Base-by-base conservation (phyloP, 2,329 filamentous ascomycete genomes). In the Rugonectria rugulosa region DNA sequence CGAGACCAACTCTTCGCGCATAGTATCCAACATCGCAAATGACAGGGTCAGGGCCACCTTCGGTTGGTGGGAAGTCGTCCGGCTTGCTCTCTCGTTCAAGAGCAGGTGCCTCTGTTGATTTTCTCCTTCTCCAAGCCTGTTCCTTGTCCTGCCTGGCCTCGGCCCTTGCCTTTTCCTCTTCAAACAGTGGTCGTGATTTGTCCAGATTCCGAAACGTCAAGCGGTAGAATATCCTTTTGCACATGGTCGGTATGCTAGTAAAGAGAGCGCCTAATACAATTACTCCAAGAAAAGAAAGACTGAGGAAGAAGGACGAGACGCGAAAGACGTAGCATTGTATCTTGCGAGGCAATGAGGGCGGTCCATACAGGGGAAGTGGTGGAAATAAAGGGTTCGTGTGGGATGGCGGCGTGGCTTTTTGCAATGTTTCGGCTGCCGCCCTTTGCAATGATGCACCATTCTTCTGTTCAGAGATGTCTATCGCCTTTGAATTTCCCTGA, bases 1-100 rank as follows among this genome's bases (percentile, higher is more conserved):
- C 92, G 1, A 98, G 81, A 0, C 94, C 94, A 12, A 97, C 92
- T 11, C 93, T 82, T 17, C 91, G 83, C 2, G 94, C 93, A 70
- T 98, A 97, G 70, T 97, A 95, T 3, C 83, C 82, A 17, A 93
- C 85, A 65, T 97, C 90, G 67, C 90, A 91, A 7, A 90, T 75
- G 7, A 97, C 77, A 3, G 85, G 88, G 71, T 97, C 94, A 6
- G 82, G 84, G 0, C 92, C 92, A 14, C 92, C 92, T 73, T 95
- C 92, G 2, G 88, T 86, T 0, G 91, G 90, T 1, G 85, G 73
- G 62, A 85, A 96, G n/a, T 85, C 83, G 8, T 84, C 80, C 10
- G 74, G 71, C 8, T 46, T 76, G 68, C 60, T 78, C 68, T 72
- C 78, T 62, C 69, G 74, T 27, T 81, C 79, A 5, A 79, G 72